Evolutionary conservation across 306 rosid genomes (phyloP).

Genomic region (Pyrus betulifolia): DNA sequence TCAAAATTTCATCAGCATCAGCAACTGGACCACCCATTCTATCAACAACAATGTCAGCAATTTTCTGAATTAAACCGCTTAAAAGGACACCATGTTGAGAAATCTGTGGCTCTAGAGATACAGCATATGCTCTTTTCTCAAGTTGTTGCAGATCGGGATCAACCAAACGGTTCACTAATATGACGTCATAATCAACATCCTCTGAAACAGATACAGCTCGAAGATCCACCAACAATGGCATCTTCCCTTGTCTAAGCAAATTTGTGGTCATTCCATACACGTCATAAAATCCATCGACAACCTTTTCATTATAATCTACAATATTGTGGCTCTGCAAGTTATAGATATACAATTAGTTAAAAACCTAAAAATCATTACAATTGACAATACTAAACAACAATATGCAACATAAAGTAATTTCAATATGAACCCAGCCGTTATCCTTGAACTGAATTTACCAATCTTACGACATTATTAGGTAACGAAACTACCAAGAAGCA

Average conservation of each 20-base stretch:
- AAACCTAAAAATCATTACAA: background rate
- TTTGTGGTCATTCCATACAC: constrained; percentile 60
- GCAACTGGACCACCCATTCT: constrained; percentile 96
- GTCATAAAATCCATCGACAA: constrained; percentile 95
- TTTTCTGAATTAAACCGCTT: constrained; percentile 77
- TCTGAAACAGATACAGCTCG: constrained; percentile 43
- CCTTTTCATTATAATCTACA: constrained; percentile 73
- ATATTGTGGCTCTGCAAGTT: constrained; percentile 77
- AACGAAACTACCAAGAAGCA: background rate
- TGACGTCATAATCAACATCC: constrained; percentile 72
- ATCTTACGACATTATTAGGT: background rate
- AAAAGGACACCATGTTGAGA: constrained; percentile 55
- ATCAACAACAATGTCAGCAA: constrained; percentile 79
- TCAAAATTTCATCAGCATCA: constrained; percentile 72
- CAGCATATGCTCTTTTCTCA: constrained; percentile 50
- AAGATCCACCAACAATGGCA: constrained; percentile 86
- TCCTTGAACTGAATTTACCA: background rate
- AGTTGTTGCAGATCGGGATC: constrained; percentile 69
- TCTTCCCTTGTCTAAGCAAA: constrained; percentile 67
- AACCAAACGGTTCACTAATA: constrained; percentile 59
- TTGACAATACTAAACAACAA: background rate
- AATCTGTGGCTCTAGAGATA: constrained; percentile 41
- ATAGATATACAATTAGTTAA: constrained; percentile 22
- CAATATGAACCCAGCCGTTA: background rate
- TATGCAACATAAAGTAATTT: background rate